These are phyloP conservation scores for Tetrapisispora iriomotensis DNA, from an alignment of 805 yeast species.

Conservation along the genomic window DNA sequence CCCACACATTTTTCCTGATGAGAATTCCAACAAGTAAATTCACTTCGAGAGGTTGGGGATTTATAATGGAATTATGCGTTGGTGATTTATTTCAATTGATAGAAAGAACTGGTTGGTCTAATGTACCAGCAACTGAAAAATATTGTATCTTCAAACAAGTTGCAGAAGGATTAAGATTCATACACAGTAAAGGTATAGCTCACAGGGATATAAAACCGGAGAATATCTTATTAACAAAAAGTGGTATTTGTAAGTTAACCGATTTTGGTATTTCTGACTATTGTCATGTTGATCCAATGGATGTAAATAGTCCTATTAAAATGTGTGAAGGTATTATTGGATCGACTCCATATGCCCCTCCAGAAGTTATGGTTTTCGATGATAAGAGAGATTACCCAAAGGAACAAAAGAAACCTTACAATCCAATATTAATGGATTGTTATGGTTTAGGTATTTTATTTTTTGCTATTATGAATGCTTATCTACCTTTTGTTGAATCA, in stretches of 20 bases:
- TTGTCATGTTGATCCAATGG: slow-evolving; percentile 46
- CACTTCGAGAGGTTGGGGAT: slow-evolving; percentile 66
- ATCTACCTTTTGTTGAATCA: slow-evolving; percentile 52
- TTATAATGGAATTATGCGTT: slow-evolving; percentile 55
- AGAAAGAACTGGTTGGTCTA: slow-evolving; percentile 50
- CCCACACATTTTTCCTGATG: slow-evolving; percentile 43
- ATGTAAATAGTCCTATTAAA: slow-evolving; percentile 34
- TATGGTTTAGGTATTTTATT: slow-evolving; percentile 68
- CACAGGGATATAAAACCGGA: slow-evolving; percentile 74
- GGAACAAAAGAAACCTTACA: slow-evolving; percentile 33
- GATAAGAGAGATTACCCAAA: slow-evolving; percentile 27
- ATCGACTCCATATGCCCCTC: slow-evolving; percentile 74
- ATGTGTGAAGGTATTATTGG: slow-evolving; percentile 48
- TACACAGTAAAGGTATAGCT: slow-evolving; percentile 58
- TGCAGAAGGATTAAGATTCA: slow-evolving; percentile 46
- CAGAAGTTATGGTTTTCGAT: slow-evolving; percentile 52
- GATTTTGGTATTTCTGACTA: slow-evolving; percentile 71
- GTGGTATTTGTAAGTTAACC: slow-evolving; percentile 57
- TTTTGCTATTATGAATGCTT: slow-evolving; percentile 47
- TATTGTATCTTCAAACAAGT: slow-evolving; percentile 63
- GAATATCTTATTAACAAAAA: slow-evolving; percentile 47
- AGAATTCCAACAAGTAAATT: slow-evolving; percentile 46
- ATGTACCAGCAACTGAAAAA: slow-evolving; percentile 40
- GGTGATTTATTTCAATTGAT: slow-evolving; percentile 55
- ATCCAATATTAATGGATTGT: slow-evolving; percentile 59